Conservation (phyloP, 306 rosid species). For the apple (Malus domestica) region DNA sequence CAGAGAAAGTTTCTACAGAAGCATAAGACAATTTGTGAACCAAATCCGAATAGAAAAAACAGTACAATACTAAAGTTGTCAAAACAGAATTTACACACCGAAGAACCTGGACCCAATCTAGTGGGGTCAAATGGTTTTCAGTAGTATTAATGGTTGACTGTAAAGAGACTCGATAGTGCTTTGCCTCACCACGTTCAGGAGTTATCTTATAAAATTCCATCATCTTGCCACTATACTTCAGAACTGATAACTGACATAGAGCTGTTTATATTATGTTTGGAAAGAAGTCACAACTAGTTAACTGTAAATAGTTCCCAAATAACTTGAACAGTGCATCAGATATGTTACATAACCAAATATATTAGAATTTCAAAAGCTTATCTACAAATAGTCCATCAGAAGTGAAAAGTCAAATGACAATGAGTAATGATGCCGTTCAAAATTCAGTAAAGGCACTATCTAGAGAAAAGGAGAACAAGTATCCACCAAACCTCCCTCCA, state of each 20-base stretch:
- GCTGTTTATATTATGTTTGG: neutral
- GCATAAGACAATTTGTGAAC: neutral
- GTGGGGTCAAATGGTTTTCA: neutral
- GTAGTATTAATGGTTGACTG: neutral
- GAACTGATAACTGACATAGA: neutral
- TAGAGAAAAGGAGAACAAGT: neutral
- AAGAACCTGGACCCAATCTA: neutral
- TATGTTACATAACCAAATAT: neutral
- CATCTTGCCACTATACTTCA: neutral
- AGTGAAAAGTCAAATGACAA: neutral
- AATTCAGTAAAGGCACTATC: neutral
- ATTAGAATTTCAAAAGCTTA: neutral
- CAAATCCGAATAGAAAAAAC: neutral
- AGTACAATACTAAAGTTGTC: neutral
- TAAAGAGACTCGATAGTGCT: neutral
- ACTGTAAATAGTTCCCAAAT: neutral
- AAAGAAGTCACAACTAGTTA: neutral
- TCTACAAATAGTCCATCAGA: neutral
- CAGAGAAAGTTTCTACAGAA: neutral
- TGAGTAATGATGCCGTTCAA: neutral
- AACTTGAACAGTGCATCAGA: neutral
- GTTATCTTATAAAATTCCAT: neutral
- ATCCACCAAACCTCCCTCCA: neutral
- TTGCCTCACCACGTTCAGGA: neutral
- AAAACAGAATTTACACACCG: neutral